phyloP scores from a whole-genome alignment of 768 basidiomycete genomes.

The Chlorophyllum brunneum region DNA sequence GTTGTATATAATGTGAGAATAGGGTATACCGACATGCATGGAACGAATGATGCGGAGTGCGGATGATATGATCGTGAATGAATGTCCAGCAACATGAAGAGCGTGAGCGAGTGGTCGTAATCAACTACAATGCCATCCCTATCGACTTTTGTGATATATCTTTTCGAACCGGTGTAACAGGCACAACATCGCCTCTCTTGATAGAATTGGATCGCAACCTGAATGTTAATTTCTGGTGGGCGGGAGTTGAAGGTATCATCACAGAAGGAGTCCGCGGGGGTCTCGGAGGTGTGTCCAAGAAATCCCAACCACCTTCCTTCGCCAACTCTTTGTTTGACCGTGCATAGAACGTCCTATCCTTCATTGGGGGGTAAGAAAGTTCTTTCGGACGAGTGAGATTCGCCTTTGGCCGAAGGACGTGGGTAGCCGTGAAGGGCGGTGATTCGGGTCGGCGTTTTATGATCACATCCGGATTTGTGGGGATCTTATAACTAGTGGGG shows the following conservation, averaged over 20 bases:
- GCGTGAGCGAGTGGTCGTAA: too few species aligned
- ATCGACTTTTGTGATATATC: too few species aligned
- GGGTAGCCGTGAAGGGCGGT: not conserved
- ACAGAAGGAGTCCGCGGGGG: not conserved
- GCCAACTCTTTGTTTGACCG: constrained; percentile 6
- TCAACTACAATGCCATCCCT: too few species aligned
- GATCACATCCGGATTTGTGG: not conserved
- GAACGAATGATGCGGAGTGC: too few species aligned
- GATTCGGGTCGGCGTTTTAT: not conserved
- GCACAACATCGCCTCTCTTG: not conserved
- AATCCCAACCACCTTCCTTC: constrained; percentile 3
- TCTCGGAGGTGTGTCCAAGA: constrained; percentile 3
- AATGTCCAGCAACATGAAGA: too few species aligned
- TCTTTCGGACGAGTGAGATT: constrained; percentile 5
- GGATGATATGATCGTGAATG: too few species aligned
- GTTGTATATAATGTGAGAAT: too few species aligned
- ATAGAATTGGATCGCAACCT: not conserved
- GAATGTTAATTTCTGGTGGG: not conserved
- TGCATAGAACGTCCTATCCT: not conserved
- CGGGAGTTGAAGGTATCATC: not conserved
- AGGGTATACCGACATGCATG: too few species aligned
- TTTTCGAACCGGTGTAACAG: too few species aligned
- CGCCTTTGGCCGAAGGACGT: not conserved
- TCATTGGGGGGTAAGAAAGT: constrained; percentile 1
- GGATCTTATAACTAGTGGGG: not conserved